phyloP scores from a whole-genome alignment of 2,329 filamentous ascomycete species.

The Monosporascus cannonballus region DNA sequence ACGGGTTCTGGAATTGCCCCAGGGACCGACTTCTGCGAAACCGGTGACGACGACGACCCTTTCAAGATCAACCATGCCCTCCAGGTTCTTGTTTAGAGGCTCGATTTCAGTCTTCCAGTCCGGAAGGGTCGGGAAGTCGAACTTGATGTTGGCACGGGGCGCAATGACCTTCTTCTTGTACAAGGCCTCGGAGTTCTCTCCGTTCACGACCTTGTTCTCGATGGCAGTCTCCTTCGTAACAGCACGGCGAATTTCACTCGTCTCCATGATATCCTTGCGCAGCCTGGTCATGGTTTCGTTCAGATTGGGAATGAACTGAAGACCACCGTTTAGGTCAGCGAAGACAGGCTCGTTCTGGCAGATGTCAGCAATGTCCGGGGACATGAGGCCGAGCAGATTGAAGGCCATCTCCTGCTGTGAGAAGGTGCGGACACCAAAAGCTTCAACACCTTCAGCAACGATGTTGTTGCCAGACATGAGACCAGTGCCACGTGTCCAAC shows the following conservation, averaged over 20 bases:
- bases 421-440: conserved; percentile 94
- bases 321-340: conserved; percentile 92
- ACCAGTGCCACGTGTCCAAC: conserved; percentile 97
- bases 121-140: conserved; percentile 84
- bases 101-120: conserved; percentile 89
- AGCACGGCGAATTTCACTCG: conserved; percentile 84
- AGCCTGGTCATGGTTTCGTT: conserved; percentile 92
- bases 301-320: conserved; percentile 94
- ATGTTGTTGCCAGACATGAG: conserved; percentile 98
- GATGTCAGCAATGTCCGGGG: conserved; percentile 85
- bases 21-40: conserved; percentile 92
- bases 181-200: conserved; percentile 81
- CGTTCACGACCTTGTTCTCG: conserved; percentile 96
- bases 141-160: conserved; percentile 96
- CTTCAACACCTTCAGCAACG: conserved; percentile 93
- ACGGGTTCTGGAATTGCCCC: conserved; percentile 95
- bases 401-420: conserved; percentile 99
- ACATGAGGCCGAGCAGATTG: conserved; percentile 94
- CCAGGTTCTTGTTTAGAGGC: conserved; percentile 79
- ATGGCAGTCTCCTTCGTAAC: conserved; percentile 94
- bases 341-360: conserved; percentile 95
- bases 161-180: conserved; percentile 94
- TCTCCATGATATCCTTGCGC: conserved; percentile 91
- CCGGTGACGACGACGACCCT: conserved; percentile 97
- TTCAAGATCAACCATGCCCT: conserved; percentile 97